A percentile compares a stretch with the other conserved stretches of the same genome.
Evolutionary conservation across 2,329 filamentous ascomycete genomes (phyloP).

Genomic region (Fusarium odoratissimum): DNA sequence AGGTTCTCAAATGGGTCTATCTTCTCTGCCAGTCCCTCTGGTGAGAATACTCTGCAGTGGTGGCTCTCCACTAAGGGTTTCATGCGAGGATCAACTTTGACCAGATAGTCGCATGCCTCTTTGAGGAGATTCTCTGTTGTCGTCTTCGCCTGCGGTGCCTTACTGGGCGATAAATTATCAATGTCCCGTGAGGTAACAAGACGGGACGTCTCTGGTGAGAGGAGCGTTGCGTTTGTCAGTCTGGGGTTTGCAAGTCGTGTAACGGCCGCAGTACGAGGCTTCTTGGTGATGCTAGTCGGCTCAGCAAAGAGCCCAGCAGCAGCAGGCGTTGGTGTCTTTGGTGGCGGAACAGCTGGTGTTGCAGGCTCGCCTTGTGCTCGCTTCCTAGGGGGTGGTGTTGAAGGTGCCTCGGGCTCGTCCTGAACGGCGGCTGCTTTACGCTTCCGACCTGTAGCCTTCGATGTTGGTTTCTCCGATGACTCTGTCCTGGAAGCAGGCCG

Average conservation of each 20-base stretch:
- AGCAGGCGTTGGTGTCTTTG: constrained; percentile 61
- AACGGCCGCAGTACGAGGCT: constrained; percentile 56
- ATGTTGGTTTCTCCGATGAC: constrained; percentile 32
- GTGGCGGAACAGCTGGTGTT: constrained; percentile 47
- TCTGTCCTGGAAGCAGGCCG: constrained; percentile 25
- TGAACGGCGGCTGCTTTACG: constrained; percentile 48
- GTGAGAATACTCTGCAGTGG: constrained; percentile 82
- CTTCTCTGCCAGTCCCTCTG: constrained; percentile 82
- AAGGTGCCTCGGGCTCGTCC: constrained; percentile 41
- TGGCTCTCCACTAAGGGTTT: constrained; percentile 78
- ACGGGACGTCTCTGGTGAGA: constrained; percentile 77
- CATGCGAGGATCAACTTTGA: constrained; percentile 78
- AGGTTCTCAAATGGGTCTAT: constrained; percentile 91
- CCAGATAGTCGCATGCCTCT: constrained; percentile 79
- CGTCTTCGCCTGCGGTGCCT: constrained; percentile 50
- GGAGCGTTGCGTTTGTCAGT: constrained; percentile 74
- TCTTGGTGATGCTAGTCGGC: constrained; percentile 48
- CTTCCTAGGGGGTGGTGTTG: constrained; percentile 50
- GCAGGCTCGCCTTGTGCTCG: constrained; percentile 38
- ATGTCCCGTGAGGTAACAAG: constrained; percentile 65
- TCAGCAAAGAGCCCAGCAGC: constrained; percentile 55
- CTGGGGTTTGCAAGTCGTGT: constrained; percentile 71
- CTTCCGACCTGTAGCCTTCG: constrained; percentile 47
- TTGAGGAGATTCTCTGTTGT: constrained; percentile 80
- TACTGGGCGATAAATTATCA: constrained; percentile 60